phyloP scores from a whole-genome alignment of 148 eudicot genomes.

The Rhododendron vialii region DNA sequence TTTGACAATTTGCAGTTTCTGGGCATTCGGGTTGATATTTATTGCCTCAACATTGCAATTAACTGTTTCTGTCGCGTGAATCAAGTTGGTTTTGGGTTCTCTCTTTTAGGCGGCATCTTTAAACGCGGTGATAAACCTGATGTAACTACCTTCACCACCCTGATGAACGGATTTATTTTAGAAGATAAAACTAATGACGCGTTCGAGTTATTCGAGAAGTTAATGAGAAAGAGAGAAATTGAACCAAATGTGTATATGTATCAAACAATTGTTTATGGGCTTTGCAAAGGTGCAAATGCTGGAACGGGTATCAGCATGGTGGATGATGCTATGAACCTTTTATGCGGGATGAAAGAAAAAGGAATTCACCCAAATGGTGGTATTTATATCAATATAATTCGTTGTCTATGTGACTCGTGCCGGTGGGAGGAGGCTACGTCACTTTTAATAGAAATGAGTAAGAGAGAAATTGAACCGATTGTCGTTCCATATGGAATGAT shows the following conservation, averaged over 20 bases:
- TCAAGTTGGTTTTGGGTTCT: not conserved
- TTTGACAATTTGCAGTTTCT: not conserved
- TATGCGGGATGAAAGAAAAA: not conserved
- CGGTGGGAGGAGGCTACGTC: not conserved
- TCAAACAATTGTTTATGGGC: slow-evolving; percentile 5
- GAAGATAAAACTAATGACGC: slow-evolving; percentile 5
- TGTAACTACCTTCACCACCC: not conserved
- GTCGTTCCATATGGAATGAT: slow-evolving; percentile 5
- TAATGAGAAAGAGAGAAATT: not conserved
- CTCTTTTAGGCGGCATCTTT: not conserved
- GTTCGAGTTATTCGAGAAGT: not conserved
- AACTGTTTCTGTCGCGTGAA: not conserved
- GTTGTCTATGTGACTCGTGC: slow-evolving; percentile 1
- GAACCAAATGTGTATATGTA: slow-evolving; percentile 2
- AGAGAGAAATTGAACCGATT: not conserved
- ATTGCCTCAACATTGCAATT: not conserved
- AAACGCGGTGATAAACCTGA: not conserved
- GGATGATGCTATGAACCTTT: not conserved
- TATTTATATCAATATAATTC: slow-evolving; percentile 5
- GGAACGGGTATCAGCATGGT: not conserved
- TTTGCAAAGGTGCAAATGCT: slow-evolving; percentile 6
- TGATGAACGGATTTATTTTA: slow-evolving; percentile 2
- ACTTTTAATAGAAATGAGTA: not conserved
- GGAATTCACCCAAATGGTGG: not conserved
- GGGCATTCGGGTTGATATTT: not conserved